Percentiles rank a stretch among this genome's conserved stretches.
These are phyloP conservation scores for Evernia prunastri DNA, from an alignment of 495 filamentous ascomycete species.

Conservation along the genomic window DNA sequence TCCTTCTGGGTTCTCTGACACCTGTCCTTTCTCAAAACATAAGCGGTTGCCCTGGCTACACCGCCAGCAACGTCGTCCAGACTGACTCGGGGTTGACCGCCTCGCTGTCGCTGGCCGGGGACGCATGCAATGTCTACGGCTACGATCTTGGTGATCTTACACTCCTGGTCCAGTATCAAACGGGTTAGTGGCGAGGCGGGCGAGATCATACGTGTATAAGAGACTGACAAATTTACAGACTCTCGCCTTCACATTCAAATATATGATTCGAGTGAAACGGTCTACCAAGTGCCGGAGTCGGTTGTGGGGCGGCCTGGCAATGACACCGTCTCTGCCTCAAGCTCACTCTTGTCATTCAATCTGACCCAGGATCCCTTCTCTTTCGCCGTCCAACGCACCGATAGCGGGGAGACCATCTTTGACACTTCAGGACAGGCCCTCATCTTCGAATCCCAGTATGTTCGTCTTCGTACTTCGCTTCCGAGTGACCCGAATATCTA, in stretches of 20 bases:
- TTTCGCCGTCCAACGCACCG: slow-evolving; percentile 61
- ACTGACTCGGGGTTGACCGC: slow-evolving; percentile 50
- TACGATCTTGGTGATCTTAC: slow-evolving; percentile 59
- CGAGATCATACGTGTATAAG: not conserved
- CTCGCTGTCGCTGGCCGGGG: slow-evolving; percentile 59
- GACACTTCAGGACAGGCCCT: slow-evolving; percentile 63
- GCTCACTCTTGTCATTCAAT: slow-evolving; percentile 56
- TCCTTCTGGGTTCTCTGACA: not conserved
- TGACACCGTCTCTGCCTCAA: slow-evolving; percentile 27
- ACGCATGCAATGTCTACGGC: slow-evolving; percentile 65
- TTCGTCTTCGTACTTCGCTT: slow-evolving; percentile 62
- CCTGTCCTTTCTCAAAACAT: not conserved
- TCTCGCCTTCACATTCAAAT: slow-evolving; percentile 78
- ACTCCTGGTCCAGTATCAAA: slow-evolving; percentile 69
- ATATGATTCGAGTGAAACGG: slow-evolving; percentile 61
- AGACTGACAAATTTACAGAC: slow-evolving; percentile 39
- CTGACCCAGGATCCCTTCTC: slow-evolving; percentile 65
- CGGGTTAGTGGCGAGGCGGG: slow-evolving; percentile 43
- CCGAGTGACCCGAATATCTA: slow-evolving; percentile 66
- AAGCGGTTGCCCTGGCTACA: slow-evolving; percentile 63
- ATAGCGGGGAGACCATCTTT: slow-evolving; percentile 66
- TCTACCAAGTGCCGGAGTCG: slow-evolving; percentile 72
- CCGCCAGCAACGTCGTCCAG: slow-evolving; percentile 55
- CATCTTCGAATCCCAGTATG: slow-evolving; percentile 74
- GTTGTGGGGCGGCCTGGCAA: slow-evolving; percentile 57